These are phyloP conservation scores for Saussurea involucrata DNA, from an alignment of 129 eudicot genomes.

Conservation along the genomic window DNA sequence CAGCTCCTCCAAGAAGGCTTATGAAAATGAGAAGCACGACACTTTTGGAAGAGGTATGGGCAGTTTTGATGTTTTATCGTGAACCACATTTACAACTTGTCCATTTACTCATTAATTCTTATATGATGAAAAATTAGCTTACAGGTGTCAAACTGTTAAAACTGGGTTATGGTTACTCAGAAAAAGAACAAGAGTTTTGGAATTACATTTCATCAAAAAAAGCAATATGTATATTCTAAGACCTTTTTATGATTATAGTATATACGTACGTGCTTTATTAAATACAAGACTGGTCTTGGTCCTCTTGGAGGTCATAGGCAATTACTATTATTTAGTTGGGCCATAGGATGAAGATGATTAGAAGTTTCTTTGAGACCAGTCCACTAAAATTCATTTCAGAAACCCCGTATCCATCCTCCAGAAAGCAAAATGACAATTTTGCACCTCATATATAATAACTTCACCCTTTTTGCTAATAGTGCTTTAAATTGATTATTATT, in stretches of 20 bases:
- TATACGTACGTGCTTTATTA: not conserved
- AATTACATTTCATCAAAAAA: not conserved
- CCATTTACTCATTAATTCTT: not conserved
- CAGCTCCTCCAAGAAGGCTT: conserved; percentile 69
- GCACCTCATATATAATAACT: not conserved
- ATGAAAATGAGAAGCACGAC: conserved; percentile 45
- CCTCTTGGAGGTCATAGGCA: too few species aligned
- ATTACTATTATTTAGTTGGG: not conserved
- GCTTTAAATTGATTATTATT: not conserved
- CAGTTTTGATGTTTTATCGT: not conserved
- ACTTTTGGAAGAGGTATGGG: conserved; percentile 63
- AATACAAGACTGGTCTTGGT: not conserved
- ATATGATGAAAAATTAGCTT: not conserved
- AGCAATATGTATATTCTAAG: not conserved
- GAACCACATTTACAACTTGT: not conserved
- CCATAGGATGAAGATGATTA: not conserved
- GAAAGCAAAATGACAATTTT: not conserved
- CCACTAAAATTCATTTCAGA: not conserved
- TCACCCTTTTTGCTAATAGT: not conserved
- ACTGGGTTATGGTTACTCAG: not conserved
- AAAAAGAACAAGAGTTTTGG: not conserved
- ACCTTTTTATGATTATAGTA: not conserved
- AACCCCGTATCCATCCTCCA: not conserved
- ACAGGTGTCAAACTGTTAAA: not conserved
- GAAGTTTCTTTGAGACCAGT: not conserved